Percentiles rank a stretch among this genome's conserved stretches.
Evolutionary conservation across 805 yeast species (phyloP).

Genomic region (Diddensiella santjacobensis): DNA sequence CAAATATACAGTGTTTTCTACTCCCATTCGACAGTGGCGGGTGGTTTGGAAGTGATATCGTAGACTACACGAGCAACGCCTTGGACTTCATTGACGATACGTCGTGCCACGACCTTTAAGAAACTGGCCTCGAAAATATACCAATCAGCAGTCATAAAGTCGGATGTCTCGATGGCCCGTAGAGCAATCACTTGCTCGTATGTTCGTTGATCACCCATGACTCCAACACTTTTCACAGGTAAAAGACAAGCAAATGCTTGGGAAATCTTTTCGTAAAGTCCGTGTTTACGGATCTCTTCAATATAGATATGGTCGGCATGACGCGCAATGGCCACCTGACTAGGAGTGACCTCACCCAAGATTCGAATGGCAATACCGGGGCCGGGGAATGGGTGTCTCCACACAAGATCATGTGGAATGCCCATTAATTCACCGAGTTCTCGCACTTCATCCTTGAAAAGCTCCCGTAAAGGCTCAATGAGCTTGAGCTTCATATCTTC

Average conservation of each 20-base stretch:
- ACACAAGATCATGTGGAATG: conserved; percentile 92
- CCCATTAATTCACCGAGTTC: conserved; percentile 91
- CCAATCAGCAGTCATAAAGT: conserved; percentile 99
- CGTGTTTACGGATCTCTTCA: conserved; percentile 91
- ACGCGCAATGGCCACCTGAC: conserved; percentile 93
- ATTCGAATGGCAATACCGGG: conserved; percentile 99
- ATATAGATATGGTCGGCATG: conserved; percentile 95
- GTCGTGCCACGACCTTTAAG: conserved; percentile 87
- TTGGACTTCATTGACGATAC: conserved; percentile 97
- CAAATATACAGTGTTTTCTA: conserved; percentile 38
- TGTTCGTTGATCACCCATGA: conserved; percentile 99
- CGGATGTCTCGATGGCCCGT: conserved; percentile 96
- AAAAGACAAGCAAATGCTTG: conserved; percentile 97
- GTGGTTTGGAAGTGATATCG: conserved; percentile 98
- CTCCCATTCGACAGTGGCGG: conserved; percentile 99
- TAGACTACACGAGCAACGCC: conserved; percentile 99
- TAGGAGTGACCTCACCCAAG: conserved; percentile 91
- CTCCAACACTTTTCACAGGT: conserved; percentile 99
- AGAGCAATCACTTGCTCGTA: conserved; percentile 98
- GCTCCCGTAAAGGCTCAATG: conserved; percentile 97
- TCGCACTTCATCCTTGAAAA: conserved; percentile 98
- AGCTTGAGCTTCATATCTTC: conserved; percentile 98
- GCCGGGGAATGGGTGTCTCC: conserved; percentile 99
- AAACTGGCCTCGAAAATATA: conserved; percentile 86
- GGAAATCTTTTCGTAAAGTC: conserved; percentile 85